Evolutionary conservation across 495 filamentous ascomycete genomes (phyloP).

Genomic region (Paragyromitra xinjiangensis): DNA sequence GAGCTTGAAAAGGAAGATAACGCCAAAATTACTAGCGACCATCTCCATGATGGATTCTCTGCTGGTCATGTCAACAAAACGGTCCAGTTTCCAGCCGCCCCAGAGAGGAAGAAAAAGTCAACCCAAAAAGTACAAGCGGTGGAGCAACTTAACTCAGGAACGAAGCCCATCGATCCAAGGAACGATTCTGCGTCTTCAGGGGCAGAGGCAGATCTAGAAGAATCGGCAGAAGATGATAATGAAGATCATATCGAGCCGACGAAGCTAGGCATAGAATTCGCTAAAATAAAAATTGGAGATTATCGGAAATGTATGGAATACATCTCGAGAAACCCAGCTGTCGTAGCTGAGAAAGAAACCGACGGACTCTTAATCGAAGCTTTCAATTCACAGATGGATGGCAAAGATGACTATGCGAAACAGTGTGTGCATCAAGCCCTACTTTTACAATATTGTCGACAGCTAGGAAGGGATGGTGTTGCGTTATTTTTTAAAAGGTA

Average conservation of each 20-base stretch:
- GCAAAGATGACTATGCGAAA: conserved; percentile 76
- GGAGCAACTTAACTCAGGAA: conserved; percentile 82
- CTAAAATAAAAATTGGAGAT: conserved; percentile 76
- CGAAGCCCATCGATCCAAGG: conserved; percentile 14
- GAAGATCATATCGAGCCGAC: conserved; percentile 80
- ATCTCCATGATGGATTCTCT: conserved; percentile 90
- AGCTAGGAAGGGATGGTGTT: conserved; percentile 86
- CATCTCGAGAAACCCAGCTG: conserved; percentile 74
- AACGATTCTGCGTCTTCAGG: conserved; percentile 63
- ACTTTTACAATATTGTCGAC: conserved; percentile 91
- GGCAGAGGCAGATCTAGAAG: conserved; percentile 69
- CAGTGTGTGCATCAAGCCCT: conserved; percentile 95
- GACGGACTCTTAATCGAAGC: conserved; percentile 90
- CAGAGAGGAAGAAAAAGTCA: conserved; percentile 60
- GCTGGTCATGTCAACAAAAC: conserved; percentile 78
- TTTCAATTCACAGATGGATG: conserved; percentile 82
- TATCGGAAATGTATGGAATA: conserved; percentile 78
- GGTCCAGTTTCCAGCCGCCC: conserved; percentile 51
- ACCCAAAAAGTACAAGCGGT: conserved; percentile 65
- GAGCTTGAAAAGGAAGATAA: conserved; percentile 86
- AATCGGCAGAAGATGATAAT: conserved; percentile 66
- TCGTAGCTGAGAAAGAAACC: conserved; percentile 86
- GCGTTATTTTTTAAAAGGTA: conserved; percentile 91
- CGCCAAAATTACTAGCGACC: conserved; percentile 92
- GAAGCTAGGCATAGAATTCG: conserved; percentile 77